phyloP scores from a whole-genome alignment of 306 rosid genomes.

The Cyclanthera cordifolia region DNA sequence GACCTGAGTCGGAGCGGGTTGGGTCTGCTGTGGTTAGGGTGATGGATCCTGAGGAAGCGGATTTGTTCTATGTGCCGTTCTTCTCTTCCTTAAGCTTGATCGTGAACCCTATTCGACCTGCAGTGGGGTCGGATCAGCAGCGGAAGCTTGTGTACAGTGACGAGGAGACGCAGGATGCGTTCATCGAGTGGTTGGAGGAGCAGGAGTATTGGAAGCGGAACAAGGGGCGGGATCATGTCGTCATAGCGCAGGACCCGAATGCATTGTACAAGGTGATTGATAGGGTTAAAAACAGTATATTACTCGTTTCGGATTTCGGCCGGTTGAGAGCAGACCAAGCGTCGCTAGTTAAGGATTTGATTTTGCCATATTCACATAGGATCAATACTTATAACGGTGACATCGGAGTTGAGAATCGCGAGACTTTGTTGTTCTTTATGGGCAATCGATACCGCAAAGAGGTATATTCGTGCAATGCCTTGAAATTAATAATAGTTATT shows the following conservation, averaged over 20 bases:
- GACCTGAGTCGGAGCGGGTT: constrained; percentile 32
- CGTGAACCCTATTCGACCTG: constrained; percentile 13
- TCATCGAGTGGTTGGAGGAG: constrained; percentile 64
- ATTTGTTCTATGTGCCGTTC: constrained; percentile 25
- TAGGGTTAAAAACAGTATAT: constrained; percentile 39
- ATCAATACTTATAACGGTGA: constrained; percentile 43
- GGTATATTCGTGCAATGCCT: constrained; percentile 28
- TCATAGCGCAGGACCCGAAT: constrained; percentile 84
- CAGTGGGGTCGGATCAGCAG: constrained; percentile 4
- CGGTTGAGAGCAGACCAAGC: constrained; percentile 69
- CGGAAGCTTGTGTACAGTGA: constrained; percentile 44
- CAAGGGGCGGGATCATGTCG: constrained; percentile 75
- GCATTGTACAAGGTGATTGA: constrained; percentile 60
- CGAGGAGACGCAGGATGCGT: constrained; percentile 70
- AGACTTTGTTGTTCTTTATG: constrained; percentile 70
- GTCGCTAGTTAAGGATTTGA: constrained; percentile 72
- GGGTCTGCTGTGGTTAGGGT: constrained; percentile 34
- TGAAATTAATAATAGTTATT: background rate
- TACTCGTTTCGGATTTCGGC: constrained; percentile 82
- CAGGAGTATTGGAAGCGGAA: constrained; percentile 77
- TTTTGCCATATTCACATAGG: constrained; percentile 79
- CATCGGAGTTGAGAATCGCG: constrained; percentile 37
- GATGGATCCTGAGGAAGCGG: constrained; percentile 79
- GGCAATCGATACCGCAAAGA: constrained; percentile 89
- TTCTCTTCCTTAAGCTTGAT: constrained; percentile 13